Evolutionary conservation across 225 moss, liverwort and hornwort genomes (phyloP), one percentile per base, ranked within the genome.

Genomic region (Pleurozium schreberi): DNA sequence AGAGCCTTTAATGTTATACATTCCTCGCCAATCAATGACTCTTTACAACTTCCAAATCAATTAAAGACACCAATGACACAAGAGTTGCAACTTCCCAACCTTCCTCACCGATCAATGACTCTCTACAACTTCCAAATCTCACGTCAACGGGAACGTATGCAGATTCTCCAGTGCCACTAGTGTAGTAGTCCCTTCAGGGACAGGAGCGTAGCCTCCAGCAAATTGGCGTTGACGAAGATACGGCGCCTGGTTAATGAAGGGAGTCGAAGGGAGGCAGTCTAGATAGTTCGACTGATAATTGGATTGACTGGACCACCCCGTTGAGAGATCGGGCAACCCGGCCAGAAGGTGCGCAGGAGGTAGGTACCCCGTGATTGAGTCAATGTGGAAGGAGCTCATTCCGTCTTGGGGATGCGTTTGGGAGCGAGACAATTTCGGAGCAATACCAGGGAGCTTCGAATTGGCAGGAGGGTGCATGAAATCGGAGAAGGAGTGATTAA

Each of bases 111-210:
- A 18, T 17, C 17, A 73, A 73, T 10, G 3, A 10, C 17, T 42
- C 23, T 69, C 6, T 22, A 0, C 23, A 69, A 0, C 23, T 67
- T n/a, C n/a, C n/a, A n/a, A 12, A n/a, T 0, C 4, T 90, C 83
- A 92, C 61, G 90, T 88, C 87, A 90, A 71, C 75, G 80, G 60
- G 89, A 91, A 92, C 69, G 91, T 62, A 45, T 89, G 91, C 70
- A 92, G 90, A 84, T 90, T 91, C 87, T 92, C 91, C 65, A 93
- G 83, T 22, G 92, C 61, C 70, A 91, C 91, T 68, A 92, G 83
- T 25, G 85, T 84, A 13, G 85, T 84, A 13, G 85, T 85, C 11
- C 85, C 80, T 71, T 93, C 92, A 40, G 85, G 66, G 34, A 87
- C 63, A 80, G 89, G 42, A 33, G 68, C 45, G 52, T 88, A 94